phyloP scores from a whole-genome alignment of 2,329 filamentous ascomycete genomes.

The Sordariomycetes sp. region DNA sequence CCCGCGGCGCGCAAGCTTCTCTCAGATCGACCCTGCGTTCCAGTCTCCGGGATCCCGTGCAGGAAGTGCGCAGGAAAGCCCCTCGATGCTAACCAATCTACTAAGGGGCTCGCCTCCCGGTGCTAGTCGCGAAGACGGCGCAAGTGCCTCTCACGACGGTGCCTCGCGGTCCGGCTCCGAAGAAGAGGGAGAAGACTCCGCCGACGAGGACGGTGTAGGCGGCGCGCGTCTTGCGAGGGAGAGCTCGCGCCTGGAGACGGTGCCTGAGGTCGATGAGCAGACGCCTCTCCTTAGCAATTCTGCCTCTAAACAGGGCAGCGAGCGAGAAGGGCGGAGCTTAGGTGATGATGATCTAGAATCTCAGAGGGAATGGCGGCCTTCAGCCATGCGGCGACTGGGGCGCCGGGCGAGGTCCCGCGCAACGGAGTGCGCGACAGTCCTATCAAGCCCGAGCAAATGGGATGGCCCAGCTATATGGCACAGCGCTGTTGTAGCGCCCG shows the following conservation, averaged over 20 bases:
- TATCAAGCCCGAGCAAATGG: constrained; percentile 61
- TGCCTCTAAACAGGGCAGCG: constrained; percentile 43
- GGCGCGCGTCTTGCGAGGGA: neutral
- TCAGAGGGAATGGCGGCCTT: neutral
- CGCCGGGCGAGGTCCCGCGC: neutral
- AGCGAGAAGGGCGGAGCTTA: constrained; percentile 18
- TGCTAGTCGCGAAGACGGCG: constrained; percentile 9
- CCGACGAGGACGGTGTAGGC: constrained; percentile 9
- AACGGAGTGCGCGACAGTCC: constrained; percentile 8
- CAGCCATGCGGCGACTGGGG: constrained; percentile 4
- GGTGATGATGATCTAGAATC: constrained; percentile 11
- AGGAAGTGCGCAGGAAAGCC: constrained; percentile 17
- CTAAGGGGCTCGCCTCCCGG: constrained; percentile 37
- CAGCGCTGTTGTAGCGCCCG: constrained; percentile 53
- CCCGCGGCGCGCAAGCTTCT: constrained; percentile 3
- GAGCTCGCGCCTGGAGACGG: neutral
- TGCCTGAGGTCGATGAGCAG: constrained; percentile 16
- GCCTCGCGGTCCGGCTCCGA: constrained; percentile 1
- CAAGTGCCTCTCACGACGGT: constrained; percentile 15
- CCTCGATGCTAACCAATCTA: constrained; percentile 37
- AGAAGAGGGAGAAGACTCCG: constrained; percentile 8
- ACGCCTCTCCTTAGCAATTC: constrained; percentile 34
- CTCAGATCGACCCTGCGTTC: constrained; percentile 1
- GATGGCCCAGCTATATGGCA: constrained; percentile 54
- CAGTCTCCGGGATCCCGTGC: constrained; percentile 2